These are phyloP conservation scores for Leucosporidium yakuticum DNA, from an alignment of 768 basidiomycete species.

Conservation along the genomic window DNA sequence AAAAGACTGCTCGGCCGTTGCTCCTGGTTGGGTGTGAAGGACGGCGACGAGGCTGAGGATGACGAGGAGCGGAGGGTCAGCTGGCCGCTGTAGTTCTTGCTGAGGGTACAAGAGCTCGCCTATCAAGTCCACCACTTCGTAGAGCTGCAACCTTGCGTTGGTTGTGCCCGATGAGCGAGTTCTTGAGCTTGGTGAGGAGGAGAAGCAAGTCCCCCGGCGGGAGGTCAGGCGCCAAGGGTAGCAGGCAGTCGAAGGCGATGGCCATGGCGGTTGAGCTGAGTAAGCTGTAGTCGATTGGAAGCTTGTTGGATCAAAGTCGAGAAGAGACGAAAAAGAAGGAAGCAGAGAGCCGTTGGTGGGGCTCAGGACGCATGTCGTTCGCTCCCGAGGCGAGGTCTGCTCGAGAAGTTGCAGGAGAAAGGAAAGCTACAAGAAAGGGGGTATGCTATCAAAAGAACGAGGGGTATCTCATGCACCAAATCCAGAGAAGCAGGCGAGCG, in stretches of 20 bases:
- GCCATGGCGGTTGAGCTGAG: background rate
- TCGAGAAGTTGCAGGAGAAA: no score
- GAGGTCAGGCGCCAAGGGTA: background rate
- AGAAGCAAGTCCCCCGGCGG: background rate
- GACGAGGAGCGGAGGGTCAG: background rate
- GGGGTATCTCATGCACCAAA: no score
- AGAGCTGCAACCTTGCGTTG: background rate
- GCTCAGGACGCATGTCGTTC: no score
- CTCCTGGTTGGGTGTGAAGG: background rate
- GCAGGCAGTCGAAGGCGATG: background rate
- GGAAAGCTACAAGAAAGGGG: no score
- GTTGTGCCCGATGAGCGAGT: background rate
- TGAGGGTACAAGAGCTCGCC: no score
- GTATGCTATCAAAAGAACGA: no score
- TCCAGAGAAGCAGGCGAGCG: no score
- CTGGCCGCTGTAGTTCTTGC: background rate
- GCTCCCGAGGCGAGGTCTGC: no score
- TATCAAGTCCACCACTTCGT: background rate
- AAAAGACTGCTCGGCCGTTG: background rate
- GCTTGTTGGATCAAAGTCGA: no score
- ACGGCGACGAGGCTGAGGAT: conserved; percentile 11
- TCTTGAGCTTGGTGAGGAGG: background rate
- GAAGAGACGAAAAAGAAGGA: no score
- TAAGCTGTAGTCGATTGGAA: no score
- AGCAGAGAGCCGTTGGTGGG: no score